phyloP scores from a whole-genome alignment of 352 stramenopile species.

The Pythium aristosporum region DNA sequence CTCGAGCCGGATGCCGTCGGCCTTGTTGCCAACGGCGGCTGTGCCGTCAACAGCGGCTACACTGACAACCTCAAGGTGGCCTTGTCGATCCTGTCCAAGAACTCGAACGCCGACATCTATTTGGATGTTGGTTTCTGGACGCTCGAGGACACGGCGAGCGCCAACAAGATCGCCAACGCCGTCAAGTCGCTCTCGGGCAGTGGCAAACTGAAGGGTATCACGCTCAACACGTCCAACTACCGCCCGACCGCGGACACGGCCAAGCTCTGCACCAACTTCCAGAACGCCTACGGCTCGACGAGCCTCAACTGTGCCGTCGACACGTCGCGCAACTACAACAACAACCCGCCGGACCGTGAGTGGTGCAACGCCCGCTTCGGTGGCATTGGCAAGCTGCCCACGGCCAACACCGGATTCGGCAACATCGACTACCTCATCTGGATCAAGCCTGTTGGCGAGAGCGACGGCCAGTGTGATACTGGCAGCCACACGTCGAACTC shows the following conservation, averaged over 20 bases:
- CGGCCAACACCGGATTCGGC: slow-evolving; percentile 39
- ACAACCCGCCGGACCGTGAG: slow-evolving; percentile 37
- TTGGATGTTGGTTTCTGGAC: slow-evolving; percentile 63
- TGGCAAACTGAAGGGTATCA: slow-evolving; percentile 53
- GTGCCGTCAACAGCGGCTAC: slow-evolving; percentile 40
- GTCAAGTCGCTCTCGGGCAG: slow-evolving; percentile 40
- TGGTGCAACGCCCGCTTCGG: slow-evolving; percentile 70
- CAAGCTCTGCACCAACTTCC: slow-evolving; percentile 55
- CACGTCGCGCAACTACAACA: slow-evolving; percentile 48
- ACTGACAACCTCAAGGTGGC: slow-evolving; percentile 44
- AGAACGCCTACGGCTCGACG: slow-evolving; percentile 40
- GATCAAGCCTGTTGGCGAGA: slow-evolving; percentile 24
- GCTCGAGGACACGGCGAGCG: slow-evolving; percentile 26
- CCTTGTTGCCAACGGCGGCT: slow-evolving; percentile 47
- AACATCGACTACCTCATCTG: slow-evolving; percentile 66
- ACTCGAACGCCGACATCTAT: slow-evolving; percentile 60
- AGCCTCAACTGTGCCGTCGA: slow-evolving; percentile 62
- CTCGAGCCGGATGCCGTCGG: slow-evolving; percentile 61
- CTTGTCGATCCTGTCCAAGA: slow-evolving; percentile 38
- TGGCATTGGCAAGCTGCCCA: slow-evolving; percentile 51
- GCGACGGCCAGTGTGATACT: not conserved
- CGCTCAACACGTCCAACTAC: slow-evolving; percentile 83
- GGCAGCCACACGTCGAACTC: slow-evolving; percentile 4
- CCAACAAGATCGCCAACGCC: slow-evolving; percentile 28
- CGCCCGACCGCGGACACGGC: slow-evolving; percentile 48